Evolutionary conservation across 148 eudicot species (phyloP).

Genomic region (Hydrangea macrophylla): DNA sequence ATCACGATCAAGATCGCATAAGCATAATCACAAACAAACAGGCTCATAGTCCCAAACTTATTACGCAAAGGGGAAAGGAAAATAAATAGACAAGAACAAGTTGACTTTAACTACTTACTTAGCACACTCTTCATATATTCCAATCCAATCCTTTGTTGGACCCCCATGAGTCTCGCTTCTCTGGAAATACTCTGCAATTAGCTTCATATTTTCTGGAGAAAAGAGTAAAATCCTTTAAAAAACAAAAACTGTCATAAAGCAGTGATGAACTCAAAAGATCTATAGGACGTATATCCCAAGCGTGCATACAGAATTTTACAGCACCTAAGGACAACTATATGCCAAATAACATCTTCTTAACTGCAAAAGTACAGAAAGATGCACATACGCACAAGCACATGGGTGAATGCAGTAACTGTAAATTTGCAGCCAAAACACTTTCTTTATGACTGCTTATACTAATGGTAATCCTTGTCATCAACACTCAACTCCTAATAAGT

Average conservation of each 20-base stretch:
- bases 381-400: background rate
- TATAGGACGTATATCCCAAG: background rate
- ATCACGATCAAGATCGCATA: too few species aligned
- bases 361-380: background rate
- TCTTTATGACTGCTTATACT: background rate
- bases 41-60: too few species aligned
- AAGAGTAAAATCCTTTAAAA: background rate
- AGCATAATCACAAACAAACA: too few species aligned
- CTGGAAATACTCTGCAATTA: slow-evolving; percentile 94
- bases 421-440: background rate
- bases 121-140: slow-evolving; percentile 97
- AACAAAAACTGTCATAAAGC: background rate
- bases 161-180: slow-evolving; percentile 90
- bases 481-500: background rate
- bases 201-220: slow-evolving; percentile 74
- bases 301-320: background rate
- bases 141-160: slow-evolving; percentile 89
- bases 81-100: background rate
- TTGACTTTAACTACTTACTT: slow-evolving; percentile 47
- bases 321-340: background rate
- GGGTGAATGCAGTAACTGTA: background rate
- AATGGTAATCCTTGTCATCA: background rate
- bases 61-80: background rate
- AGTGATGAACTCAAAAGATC: background rate
- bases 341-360: background rate